Evolutionary conservation across 2,329 filamentous ascomycete genomes (phyloP), one percentile per base, ranked within the genome.

Genomic region (Amauroascus niger): DNA sequence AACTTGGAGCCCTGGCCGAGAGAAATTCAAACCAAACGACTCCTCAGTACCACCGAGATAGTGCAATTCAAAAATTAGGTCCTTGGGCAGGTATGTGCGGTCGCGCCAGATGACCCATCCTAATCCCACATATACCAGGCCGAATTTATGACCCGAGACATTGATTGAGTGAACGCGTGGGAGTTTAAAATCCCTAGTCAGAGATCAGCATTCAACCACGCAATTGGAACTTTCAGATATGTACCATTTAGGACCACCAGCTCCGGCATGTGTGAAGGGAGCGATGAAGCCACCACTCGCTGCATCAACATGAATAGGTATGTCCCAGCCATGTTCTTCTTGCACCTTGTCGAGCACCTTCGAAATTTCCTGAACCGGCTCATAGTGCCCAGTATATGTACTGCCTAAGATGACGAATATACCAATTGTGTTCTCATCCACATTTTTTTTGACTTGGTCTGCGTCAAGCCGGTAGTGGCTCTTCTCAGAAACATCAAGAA

Each of bases 401-500:
- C 77, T 82, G 2, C 84, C 84, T 4, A 88, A 63, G 51, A 87
- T 87, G 0, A 84, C 81, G 62, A 86, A 87, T 0, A 88, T 72
- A n/a, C 84, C 84, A 60, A 88, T 87, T 0, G 84, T 88, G 60
- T 87, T 87, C 67, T 87, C 84, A 57, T 88, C 83, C 32, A 87
- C 76, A 58, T 84, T 83, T 60, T 86, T 65, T 61, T 77, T 79
- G 0, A 87, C 80, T 24, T 82, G 67, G 3, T 79, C 73, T 0
- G 83, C 79, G 59, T 87, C 82, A 6, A 87, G 73, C 30, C 81
- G 71, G 63, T 75, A 84, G 6, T 76, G 72, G 54, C 79, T 83
- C 63, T 80, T 76, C 59, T 77, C 74, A 49, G 75, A 81, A 9
- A 84, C 83, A 16, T 79, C 81, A 47, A 83, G 68, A 54, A 84